Evolutionary conservation across 2,329 filamentous ascomycete species (phyloP), one percentile per base, ranked within the genome.

Genomic region (Fusarium equiseti): DNA sequence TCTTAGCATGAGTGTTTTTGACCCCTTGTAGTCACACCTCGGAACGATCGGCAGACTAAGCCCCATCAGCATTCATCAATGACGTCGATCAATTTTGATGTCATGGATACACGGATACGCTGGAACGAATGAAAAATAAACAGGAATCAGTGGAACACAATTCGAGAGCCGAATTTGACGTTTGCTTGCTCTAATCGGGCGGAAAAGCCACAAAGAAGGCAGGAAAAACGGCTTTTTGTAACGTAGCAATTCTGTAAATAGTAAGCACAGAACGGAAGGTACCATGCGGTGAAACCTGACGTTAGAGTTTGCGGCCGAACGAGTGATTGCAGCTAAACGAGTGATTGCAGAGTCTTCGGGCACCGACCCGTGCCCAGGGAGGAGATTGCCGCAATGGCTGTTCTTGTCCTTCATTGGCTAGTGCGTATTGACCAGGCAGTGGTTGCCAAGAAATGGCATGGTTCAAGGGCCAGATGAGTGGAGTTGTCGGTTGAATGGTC

Each of bases 11-110:
- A 11, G 8, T 38, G 13, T 51, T 51, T 51, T 38, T 35, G 40
- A 9, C 24, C 10, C 27, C 26, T 20, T 12, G 6, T 1, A 10
- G 43, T 49, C 43, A 16, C n/a, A 38, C 32, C 12, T 51, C 54
- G 54, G 54, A 50, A 50, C 54, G 22, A 32, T 27, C 54, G 54
- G 54, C 54, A 51, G n/a, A 29, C 54, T 50, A 38, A 57, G 54
- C 54, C 54, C 16, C 54, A 24, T 26, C 24, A 13, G 13, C n/a
- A 32, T 46, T 55, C 8, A 13, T 3, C 8, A 16, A 57, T 57
- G 54, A 57, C 54, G 54, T 57, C 18, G 7, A 6, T 22, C 4
- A 18, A 38, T 18, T 9, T 50, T 18, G 6, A 24, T 44, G 42
- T 24, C 20, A 24, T 16, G 13, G 24, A 27, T 27, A 42, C 24